These are phyloP conservation scores for Pseudognaphalium luteoalbum DNA, from an alignment of 129 eudicot species.

Conservation along the genomic window DNA sequence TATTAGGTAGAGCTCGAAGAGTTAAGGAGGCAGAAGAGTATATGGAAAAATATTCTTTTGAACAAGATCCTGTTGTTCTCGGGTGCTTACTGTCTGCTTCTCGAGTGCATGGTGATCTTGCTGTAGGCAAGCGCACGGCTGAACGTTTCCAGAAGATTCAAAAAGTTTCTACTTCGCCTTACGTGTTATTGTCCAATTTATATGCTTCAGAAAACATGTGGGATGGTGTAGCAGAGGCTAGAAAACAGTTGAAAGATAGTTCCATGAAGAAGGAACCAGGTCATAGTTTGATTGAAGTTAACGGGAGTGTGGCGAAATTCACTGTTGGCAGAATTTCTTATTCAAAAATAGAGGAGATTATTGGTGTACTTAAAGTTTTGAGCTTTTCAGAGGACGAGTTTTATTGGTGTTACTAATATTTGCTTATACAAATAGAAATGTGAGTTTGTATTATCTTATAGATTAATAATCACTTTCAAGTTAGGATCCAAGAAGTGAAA, in stretches of 20 bases:
- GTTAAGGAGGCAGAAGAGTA: slow-evolving; percentile 67
- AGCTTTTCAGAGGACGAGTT: slow-evolving; percentile 33
- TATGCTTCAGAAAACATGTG: slow-evolving; percentile 72
- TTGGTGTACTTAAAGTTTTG: slow-evolving; percentile 42
- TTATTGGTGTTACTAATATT: slow-evolving; percentile 24
- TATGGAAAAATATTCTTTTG: slow-evolving; percentile 47
- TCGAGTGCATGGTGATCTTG: slow-evolving; percentile 59
- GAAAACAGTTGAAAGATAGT: slow-evolving; percentile 65
- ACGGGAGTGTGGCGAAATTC: slow-evolving; percentile 55
- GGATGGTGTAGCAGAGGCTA: slow-evolving; percentile 62
- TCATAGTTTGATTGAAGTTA: slow-evolving; percentile 67
- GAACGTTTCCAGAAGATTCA: slow-evolving; percentile 50
- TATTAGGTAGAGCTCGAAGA: slow-evolving; percentile 68
- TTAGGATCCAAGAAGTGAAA: neutral
- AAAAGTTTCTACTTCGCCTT: slow-evolving; percentile 70
- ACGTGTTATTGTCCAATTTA: slow-evolving; percentile 64
- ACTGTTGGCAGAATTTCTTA: slow-evolving; percentile 56
- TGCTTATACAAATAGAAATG: neutral
- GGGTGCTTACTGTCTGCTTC: slow-evolving; percentile 74
- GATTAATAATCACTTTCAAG: neutral
- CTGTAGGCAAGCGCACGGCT: slow-evolving; percentile 51
- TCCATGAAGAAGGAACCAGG: slow-evolving; percentile 66
- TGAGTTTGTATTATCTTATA: neutral
- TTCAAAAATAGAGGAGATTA: slow-evolving; percentile 57
- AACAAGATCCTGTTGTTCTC: slow-evolving; percentile 61